These are phyloP conservation scores for Linnemannia elongata DNA, from an alignment of 192 early-diverging fungal species.

Conservation along the genomic window DNA sequence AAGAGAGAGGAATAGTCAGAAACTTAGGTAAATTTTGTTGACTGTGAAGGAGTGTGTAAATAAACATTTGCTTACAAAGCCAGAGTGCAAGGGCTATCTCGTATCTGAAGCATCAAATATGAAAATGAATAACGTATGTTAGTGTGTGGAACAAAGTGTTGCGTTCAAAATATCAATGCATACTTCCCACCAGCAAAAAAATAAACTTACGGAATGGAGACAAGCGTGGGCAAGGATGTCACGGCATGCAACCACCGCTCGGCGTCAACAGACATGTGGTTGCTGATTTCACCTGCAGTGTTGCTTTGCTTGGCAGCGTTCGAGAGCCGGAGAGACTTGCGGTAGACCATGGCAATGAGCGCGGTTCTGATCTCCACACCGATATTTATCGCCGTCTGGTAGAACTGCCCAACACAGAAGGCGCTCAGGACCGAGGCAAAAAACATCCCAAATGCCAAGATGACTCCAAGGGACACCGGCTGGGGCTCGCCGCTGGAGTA, in stretches of 20 bases:
- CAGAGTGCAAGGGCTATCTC: slow-evolving; percentile 48
- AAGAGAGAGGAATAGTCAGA: neutral
- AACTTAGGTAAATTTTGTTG: neutral
- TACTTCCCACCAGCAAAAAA: neutral
- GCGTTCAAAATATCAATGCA: neutral
- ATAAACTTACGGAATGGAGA: slow-evolving; percentile 20
- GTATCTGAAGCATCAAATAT: slow-evolving; percentile 1
- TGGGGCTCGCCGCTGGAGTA: slow-evolving; percentile 21
- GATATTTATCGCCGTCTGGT: slow-evolving; percentile 41
- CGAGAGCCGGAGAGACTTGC: slow-evolving; percentile 51
- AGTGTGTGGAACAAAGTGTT: neutral
- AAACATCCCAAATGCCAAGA: slow-evolving; percentile 58
- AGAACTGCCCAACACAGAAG: slow-evolving; percentile 42
- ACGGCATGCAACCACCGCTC: slow-evolving; percentile 35
- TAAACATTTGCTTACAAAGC: slow-evolving; percentile 17
- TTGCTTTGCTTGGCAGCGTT: slow-evolving; percentile 45
- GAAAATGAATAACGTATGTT: neutral
- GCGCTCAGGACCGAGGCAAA: slow-evolving; percentile 36
- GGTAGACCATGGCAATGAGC: slow-evolving; percentile 58
- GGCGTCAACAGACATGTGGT: slow-evolving; percentile 60
- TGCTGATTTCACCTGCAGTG: slow-evolving; percentile 57
- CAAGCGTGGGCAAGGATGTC: slow-evolving; percentile 32
- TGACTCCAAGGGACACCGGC: slow-evolving; percentile 45
- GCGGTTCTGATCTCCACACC: slow-evolving; percentile 52
- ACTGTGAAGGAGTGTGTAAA: neutral